These are phyloP conservation scores for Didymosphaeria variabile DNA, from an alignment of 2,329 filamentous ascomycete species.

Conservation along the genomic window DNA sequence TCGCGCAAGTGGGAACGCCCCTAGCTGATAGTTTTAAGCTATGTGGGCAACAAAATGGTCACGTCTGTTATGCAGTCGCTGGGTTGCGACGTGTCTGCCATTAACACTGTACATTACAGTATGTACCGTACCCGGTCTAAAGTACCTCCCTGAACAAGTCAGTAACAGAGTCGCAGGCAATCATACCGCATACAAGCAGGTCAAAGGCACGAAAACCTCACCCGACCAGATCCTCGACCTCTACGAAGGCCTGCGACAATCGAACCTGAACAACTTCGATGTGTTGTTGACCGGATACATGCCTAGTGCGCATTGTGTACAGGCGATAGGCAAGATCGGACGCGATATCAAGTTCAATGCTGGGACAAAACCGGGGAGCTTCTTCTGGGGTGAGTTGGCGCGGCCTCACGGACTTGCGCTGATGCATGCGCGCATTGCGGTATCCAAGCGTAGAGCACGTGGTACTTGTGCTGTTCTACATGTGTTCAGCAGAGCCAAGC, in stretches of 20 bases:
- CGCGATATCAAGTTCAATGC: constrained; percentile 77
- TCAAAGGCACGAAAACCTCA: constrained; percentile 83
- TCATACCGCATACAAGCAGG: constrained; percentile 90
- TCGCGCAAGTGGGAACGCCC: constrained; percentile 3
- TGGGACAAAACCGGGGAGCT: constrained; percentile 71
- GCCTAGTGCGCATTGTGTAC: constrained; percentile 83
- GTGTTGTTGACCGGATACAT: constrained; percentile 96
- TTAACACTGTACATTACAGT: constrained; percentile 99
- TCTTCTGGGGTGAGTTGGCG: constrained; percentile 79
- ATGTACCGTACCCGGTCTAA: constrained; percentile 46
- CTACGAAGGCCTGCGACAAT: constrained; percentile 84
- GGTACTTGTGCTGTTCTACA: not conserved
- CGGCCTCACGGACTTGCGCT: not conserved
- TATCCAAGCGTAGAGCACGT: not conserved
- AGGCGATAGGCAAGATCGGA: constrained; percentile 84
- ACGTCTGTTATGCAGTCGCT: constrained; percentile 93
- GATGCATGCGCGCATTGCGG: not conserved
- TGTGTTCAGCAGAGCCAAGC: not conserved
- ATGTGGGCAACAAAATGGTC: constrained; percentile 98
- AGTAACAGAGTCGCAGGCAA: constrained; percentile 70
- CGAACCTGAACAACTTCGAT: constrained; percentile 87
- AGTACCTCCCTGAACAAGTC: not conserved
- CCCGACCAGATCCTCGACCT: constrained; percentile 84
- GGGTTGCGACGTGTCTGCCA: constrained; percentile 89
- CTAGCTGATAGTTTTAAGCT: constrained; percentile 63